Base-by-base conservation (phyloP, 352 stramenopile genomes). In the Globisporangium splendens region DNA sequence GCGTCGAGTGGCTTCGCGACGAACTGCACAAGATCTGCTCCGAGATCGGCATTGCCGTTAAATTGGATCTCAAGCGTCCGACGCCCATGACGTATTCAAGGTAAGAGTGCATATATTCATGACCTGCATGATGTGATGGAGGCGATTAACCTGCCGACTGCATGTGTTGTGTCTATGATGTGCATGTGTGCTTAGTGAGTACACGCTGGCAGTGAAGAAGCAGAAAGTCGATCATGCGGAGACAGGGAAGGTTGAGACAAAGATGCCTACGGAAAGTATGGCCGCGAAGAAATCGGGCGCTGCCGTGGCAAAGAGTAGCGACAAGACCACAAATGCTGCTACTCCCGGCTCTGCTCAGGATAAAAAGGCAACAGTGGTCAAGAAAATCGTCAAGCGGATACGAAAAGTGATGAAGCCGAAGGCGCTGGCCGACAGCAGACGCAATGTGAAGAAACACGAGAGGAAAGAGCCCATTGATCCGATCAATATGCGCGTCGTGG, bases 21-120 rank as follows among this genome's bases (percentile, higher is more conserved):
- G 75, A 88, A 57, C 64, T 89, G 28, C 55, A 69, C 61, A 56
- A 77, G 59, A 65, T 91, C 24, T 74, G 72, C 8, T 69, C 61
- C 12, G 66, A 79, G 64, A 72, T 91, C 54, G 73, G 81, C 38
- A 38, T 88, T 14, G 68, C 72, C 46, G 60, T 81, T 44, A 62
- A 53, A 21, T 61, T 88, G 21, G 73, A 87, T 47, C 51, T 73
- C 6, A 75, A 68, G 58, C 52, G 59, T 31, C 43, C 54, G 2
- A 50, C 57, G 13, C 35, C 52, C 24, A 12, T 46, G 11, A 55
- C 60, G 17, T 56, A 64, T 39, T 72, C 48, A 15, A 60, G 54
- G 43, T 55, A 54, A 17, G 38, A 63, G 61, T 51, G 41, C 7
- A 66, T 55, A 65, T 65, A 62, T 50, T 57, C 15, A 4, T 15